Base-by-base conservation (phyloP, 257 asterid genomes). In the Solanum sejunctum region DNA sequence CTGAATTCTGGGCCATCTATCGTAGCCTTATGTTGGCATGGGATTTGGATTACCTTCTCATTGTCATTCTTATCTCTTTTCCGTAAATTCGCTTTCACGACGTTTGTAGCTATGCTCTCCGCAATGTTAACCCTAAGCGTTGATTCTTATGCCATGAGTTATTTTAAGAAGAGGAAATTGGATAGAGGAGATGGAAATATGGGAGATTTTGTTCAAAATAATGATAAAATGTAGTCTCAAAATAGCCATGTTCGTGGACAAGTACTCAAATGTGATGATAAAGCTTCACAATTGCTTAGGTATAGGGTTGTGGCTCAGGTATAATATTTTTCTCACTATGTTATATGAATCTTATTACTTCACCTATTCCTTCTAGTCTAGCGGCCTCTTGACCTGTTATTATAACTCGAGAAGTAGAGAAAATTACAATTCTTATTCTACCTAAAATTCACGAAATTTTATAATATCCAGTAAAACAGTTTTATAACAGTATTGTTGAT, bases 81-180 rank as follows among this genome's bases (percentile, higher is more conserved):
- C 26, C 26, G 26, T 26, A 1, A 26, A 26, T n/a, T n/a, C n/a
- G n/a, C n/a, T n/a, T n/a, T n/a, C 18, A 56, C 93, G 1, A 86
- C 89, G 5, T 90, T 90, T 49, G 89, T 87, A 36, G 93, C 91
- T 3, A 90, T 90, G 93, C 84, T 89, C 32, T 90, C 90, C 1
- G 87, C 89, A 36, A 18, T 90, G 4, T 7, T 85, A 3, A 90
- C 93, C 9, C 75, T 90, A 1, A 88, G 88, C 82, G 86, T 88
- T 77, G 90, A 90, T 58, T 90, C 91, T 1, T 88, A 81, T 17
- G 88, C 89, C 4, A 88, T 86, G 91, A 90, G 91, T 79, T 85
- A 45, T 32, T 88, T 66, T 41, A 80, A 84, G 49, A 88, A 87
- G 71, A 67, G 45, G 39, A 52, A 64, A 39, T 10, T 66, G 51